Evolutionary conservation across 2,329 filamentous ascomycete species (phyloP), one percentile per base, ranked within the genome.

Genomic region (Bipolaris victoriae): DNA sequence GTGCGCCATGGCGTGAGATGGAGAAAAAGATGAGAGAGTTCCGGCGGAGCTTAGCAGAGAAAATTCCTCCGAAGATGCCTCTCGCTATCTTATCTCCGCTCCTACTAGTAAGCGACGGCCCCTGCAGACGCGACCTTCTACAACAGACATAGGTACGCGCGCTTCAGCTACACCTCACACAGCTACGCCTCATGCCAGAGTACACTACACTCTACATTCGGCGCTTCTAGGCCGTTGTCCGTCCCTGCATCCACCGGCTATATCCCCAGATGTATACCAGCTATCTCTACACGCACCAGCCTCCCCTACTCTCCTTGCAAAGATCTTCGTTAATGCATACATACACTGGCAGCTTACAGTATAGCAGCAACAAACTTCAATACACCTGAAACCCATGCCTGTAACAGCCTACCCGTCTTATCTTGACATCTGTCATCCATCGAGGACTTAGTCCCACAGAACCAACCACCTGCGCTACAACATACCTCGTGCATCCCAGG

Each of bases 1-100:
- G 63, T 67, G 61, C 51, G 61, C 55, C 50, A 67, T 68, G 67
- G 61, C 58, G 65, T 68, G 63, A 67, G 63, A 67, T 61, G 22
- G 20, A 58, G 50, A 45, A 48, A 48, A 57, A 50, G 35, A 57
- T 51, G 60, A 31, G 56, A 50, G 60, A 57, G 49, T 60, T 57
- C 48, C 37, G 57, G 54, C 55, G 60, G 57, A 54, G 47, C 44
- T 52, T 47, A 41, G 13, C 16, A 16, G 15, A 13, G 33, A 40
- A 36, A 53, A 57, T 49, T 44, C 35, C 29, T 52, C 55, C 50
- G 48, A 31, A 49, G 26, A 31, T 41, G 41, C 49, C 20, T 31
- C 50, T 40, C 50, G 40, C 50, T 40, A 49, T 39, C 49, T 39
- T 49, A 57, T 39, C 49, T 56, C 43, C 54, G 37, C 37, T 46